These are phyloP conservation scores for Scopulariopsis brevicaulis DNA, from an alignment of 2,329 filamentous ascomycete genomes.

Conservation along the genomic window DNA sequence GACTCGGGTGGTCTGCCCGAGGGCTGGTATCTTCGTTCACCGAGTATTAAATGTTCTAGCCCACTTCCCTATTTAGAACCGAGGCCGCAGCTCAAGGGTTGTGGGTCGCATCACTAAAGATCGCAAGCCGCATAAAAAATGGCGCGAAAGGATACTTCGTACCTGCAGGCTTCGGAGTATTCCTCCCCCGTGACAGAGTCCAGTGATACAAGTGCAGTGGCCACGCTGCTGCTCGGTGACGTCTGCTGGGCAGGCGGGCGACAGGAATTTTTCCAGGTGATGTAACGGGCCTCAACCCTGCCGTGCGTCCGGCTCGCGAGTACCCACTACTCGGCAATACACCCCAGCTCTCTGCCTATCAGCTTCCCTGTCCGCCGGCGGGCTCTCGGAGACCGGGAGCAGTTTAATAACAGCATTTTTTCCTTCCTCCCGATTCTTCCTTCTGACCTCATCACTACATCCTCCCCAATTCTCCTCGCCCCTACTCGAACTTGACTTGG, in stretches of 20 bases:
- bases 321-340: constrained; percentile 3
- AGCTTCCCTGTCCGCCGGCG: neutral
- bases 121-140: neutral
- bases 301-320: neutral
- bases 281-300: neutral
- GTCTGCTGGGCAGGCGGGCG: neutral
- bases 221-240: neutral
- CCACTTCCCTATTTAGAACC: too few species aligned
- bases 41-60: too few species aligned
- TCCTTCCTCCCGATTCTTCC: constrained; percentile 23
- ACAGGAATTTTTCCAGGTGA: neutral
- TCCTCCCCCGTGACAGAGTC: too few species aligned
- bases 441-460: constrained; percentile 9
- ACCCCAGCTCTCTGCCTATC: neutral
- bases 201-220: too few species aligned
- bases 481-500: neutral
- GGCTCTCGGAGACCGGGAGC: constrained; percentile 1
- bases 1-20: neutral
- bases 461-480: constrained; percentile 12
- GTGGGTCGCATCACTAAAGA: neutral
- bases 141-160: neutral
- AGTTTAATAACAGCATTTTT: constrained; percentile 12
- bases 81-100: too few species aligned
- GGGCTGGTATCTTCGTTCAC: neutral
- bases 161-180: neutral